Conservation (phyloP, 768 basidiomycete genomes). For the Gelatoporia subvermispora region DNA sequence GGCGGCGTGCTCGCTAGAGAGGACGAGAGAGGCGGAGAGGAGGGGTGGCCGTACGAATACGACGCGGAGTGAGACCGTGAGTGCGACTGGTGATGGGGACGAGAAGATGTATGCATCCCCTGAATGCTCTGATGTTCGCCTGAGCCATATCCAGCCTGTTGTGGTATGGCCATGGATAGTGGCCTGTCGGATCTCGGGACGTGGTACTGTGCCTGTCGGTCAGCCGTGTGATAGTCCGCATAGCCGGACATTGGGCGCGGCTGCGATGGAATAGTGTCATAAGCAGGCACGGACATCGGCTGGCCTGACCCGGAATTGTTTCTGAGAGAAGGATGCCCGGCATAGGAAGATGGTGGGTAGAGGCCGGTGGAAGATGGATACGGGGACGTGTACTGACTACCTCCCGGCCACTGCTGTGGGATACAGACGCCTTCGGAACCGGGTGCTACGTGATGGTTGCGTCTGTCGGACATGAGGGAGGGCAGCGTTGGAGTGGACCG, state of each 20-base stretch:
- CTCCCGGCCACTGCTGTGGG: slow-evolving; percentile 11
- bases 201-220: slow-evolving; percentile 12
- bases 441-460: slow-evolving; percentile 13
- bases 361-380: slow-evolving; percentile 12
- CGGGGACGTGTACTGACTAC: slow-evolving; percentile 10
- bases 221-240: slow-evolving; percentile 5
- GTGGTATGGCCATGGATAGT: slow-evolving; percentile 12
- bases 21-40: slow-evolving; percentile 16
- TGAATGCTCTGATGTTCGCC: slow-evolving; percentile 7
- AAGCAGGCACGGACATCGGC: slow-evolving; percentile 2
- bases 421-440: slow-evolving; percentile 11
- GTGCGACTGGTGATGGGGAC: slow-evolving; percentile 10
- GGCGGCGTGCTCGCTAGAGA: slow-evolving; percentile 12
- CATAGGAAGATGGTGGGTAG: slow-evolving; percentile 11
- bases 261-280: slow-evolving; percentile 14
- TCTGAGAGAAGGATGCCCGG: slow-evolving; percentile 11
- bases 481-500: slow-evolving; percentile 2
- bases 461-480: slow-evolving; percentile 17
- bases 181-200: slow-evolving; percentile 13
- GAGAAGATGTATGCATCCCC: slow-evolving; percentile 7
- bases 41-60: slow-evolving; percentile 16
- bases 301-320: slow-evolving; percentile 4
- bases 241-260: slow-evolving; percentile 10
- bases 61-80: slow-evolving; percentile 7
- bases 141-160: slow-evolving; percentile 12